phyloP scores from a whole-genome alignment of 164 flowering plant genomes.

The Litsea cubeba region DNA sequence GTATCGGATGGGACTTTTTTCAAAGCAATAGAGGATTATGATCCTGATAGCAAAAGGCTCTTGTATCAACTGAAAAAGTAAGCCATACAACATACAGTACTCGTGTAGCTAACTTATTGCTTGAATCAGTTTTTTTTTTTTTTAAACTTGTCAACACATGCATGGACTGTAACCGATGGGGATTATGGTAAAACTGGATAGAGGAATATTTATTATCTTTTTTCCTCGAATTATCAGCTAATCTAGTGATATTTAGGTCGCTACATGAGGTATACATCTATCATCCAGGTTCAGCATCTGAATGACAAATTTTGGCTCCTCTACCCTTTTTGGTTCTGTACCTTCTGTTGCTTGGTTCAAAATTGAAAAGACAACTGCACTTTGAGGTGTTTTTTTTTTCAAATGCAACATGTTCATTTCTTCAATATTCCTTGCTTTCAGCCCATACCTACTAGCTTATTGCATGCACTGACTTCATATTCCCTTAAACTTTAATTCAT shows the following conservation, averaged over 20 bases:
- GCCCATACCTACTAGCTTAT: not conserved
- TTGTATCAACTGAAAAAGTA: slow-evolving; percentile 73
- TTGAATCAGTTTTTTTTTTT: slow-evolving; percentile 4
- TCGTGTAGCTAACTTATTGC: slow-evolving; percentile 2
- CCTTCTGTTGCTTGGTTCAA: not conserved
- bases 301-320: not conserved
- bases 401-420: not conserved
- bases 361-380: not conserved
- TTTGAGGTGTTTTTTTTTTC: too few relatives aligned
- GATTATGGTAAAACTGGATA: slow-evolving; percentile 2
- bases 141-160: not conserved
- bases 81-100: slow-evolving; percentile 2
- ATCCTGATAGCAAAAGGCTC: slow-evolving; percentile 84
- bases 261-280: too few relatives aligned
- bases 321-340: not conserved
- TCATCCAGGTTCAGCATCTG: not conserved
- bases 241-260: not conserved
- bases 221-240: not conserved
- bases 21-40: slow-evolving; percentile 92
- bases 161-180: not conserved
- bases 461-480: not conserved
- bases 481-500: too few relatives aligned
- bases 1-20: slow-evolving; percentile 89
- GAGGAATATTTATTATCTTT: not conserved
- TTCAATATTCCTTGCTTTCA: not conserved